These are phyloP conservation scores for Actinomortierella wolfii DNA, from an alignment of 371 early-diverging fungal species.

Conservation along the genomic window DNA sequence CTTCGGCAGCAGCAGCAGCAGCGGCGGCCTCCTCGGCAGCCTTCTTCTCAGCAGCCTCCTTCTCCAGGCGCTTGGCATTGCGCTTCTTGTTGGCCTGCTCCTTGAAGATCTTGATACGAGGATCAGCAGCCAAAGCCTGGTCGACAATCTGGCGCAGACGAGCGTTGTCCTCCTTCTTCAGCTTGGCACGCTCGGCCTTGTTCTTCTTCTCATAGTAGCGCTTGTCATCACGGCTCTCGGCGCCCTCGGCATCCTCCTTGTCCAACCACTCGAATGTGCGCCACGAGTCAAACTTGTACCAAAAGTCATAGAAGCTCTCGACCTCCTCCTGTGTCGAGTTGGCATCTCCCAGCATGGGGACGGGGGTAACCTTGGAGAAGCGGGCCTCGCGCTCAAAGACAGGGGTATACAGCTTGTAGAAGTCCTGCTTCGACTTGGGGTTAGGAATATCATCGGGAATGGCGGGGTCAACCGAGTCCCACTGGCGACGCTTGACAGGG, in stretches of 20 bases:
- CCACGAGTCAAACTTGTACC: constrained; percentile 97
- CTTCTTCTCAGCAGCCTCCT: constrained; percentile 75
- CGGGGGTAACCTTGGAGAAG: constrained; percentile 89
- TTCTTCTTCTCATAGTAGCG: constrained; percentile 95
- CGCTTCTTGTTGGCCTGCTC: constrained; percentile 89
- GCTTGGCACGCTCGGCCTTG: constrained; percentile 88
- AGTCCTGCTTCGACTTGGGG: constrained; percentile 83
- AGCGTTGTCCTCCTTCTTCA: constrained; percentile 96
- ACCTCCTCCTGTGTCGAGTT: constrained; percentile 79
- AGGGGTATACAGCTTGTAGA: constrained; percentile 86
- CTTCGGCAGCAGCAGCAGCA: constrained; percentile 50
- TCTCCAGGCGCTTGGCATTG: constrained; percentile 89
- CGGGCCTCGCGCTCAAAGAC: constrained; percentile 92
- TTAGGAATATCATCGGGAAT: constrained; percentile 67
- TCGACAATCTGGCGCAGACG: constrained; percentile 89
- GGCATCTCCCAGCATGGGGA: constrained; percentile 81
- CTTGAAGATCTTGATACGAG: constrained; percentile 89
- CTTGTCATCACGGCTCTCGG: constrained; percentile 95
- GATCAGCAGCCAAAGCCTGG: constrained; percentile 82
- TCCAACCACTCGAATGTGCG: constrained; percentile 97
- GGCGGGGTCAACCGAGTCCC: constrained; percentile 93
- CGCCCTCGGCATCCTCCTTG: constrained; percentile 92
- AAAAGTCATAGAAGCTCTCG: constrained; percentile 96
- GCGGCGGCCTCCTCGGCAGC: constrained; percentile 66
- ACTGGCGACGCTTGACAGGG: constrained; percentile 91